These are phyloP conservation scores for Diospyros kaki DNA, from an alignment of 148 eudicot species.

Conservation along the genomic window DNA sequence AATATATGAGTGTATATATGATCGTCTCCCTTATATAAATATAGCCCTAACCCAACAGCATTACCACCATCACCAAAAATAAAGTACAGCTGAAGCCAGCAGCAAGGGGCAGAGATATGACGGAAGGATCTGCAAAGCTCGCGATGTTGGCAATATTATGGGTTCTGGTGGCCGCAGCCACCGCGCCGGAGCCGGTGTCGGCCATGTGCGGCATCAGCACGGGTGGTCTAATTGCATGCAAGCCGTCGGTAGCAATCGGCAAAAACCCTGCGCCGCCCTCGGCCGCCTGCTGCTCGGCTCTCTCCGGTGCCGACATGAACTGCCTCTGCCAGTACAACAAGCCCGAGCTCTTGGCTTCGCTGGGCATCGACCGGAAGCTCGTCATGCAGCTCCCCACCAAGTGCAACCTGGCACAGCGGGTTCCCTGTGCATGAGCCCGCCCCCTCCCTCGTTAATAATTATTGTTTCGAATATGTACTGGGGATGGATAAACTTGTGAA, in stretches of 20 bases:
- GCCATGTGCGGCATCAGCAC: constrained; percentile 35
- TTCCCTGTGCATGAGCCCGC: constrained; percentile 9
- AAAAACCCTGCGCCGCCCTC: constrained; percentile 34
- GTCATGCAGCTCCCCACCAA: constrained; percentile 38
- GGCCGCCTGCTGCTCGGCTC: constrained; percentile 35
- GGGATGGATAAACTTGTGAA: too few species aligned
- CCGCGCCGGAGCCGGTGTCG: constrained; percentile 1
- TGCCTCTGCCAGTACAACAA: constrained; percentile 48
- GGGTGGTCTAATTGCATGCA: constrained; percentile 28
- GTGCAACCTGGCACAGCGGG: constrained; percentile 23
- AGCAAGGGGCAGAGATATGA: not conserved
- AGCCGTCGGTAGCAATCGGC: constrained; percentile 24
- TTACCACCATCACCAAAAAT: too few species aligned
- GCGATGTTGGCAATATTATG: constrained; percentile 14
- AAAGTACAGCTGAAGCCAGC: not conserved
- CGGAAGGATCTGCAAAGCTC: constrained; percentile 14
- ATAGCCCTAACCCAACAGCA: too few species aligned
- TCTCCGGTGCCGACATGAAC: constrained; percentile 27
- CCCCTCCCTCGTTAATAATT: not conserved
- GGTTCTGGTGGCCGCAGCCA: constrained; percentile 16
- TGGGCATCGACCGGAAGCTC: constrained; percentile 41
- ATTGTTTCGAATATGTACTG: too few species aligned
- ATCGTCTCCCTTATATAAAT: too few species aligned
- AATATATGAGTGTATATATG: too few species aligned
- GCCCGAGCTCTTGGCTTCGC: constrained; percentile 18